Conservation (phyloP, 2,329 filamentous ascomycete genomes). For the Cryphonectria nitschkei region DNA sequence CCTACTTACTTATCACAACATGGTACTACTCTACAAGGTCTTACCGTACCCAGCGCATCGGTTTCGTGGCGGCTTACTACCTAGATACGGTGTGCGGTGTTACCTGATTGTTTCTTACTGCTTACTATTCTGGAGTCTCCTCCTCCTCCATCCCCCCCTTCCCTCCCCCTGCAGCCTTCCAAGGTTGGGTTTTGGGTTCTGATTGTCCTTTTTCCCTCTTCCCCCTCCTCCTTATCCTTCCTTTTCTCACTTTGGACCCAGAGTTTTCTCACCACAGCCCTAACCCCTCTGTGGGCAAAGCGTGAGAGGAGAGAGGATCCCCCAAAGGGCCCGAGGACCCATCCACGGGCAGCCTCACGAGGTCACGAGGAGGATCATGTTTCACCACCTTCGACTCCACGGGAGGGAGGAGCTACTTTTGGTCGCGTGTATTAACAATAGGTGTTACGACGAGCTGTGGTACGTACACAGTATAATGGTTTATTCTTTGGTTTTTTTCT, state of each 20-base stretch:
- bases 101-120: neutral
- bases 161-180: neutral
- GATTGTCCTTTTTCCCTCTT: neutral
- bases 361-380: slow-evolving; percentile 4
- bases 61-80: slow-evolving; percentile 6
- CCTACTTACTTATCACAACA: neutral
- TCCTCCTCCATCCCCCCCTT: neutral
- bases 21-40: neutral
- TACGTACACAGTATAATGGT: neutral
- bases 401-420: neutral
- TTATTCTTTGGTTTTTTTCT: neutral
- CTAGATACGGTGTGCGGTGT: neutral
- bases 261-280: neutral
- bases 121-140: neutral
- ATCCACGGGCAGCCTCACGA: slow-evolving; percentile 6
- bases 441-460: no score
- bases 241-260: neutral
- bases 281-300: neutral
- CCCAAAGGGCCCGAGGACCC: neutral
- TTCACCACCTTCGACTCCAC: neutral
- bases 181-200: neutral
- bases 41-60: slow-evolving; percentile 4
- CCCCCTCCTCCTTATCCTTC: no score
- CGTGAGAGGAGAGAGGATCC: neutral
- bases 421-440: neutral